phyloP scores from a whole-genome alignment of 1,284 basidiomycete species.

The Coniophora puteana region DNA sequence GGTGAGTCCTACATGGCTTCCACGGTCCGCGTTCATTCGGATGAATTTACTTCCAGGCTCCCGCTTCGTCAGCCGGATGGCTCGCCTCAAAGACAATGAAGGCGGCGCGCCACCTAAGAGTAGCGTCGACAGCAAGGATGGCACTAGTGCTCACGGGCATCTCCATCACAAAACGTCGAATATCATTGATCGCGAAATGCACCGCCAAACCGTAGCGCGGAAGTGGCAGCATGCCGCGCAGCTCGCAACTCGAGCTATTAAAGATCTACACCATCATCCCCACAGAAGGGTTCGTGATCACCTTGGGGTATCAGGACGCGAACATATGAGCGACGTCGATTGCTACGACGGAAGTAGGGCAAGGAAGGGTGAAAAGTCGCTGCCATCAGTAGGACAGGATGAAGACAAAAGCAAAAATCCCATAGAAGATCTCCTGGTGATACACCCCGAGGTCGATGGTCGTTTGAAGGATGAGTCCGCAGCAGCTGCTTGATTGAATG shows the following conservation, averaged over 20 bases:
- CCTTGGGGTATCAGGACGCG: conserved; percentile 54
- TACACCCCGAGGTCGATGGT: conserved; percentile 71
- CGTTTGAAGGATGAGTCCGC: conserved; percentile 66
- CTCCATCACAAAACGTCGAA: conserved; percentile 38
- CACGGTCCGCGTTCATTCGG: not conserved
- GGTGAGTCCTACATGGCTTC: conserved; percentile 43
- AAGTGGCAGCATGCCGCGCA: conserved; percentile 51
- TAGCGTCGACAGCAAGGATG: conserved; percentile 8
- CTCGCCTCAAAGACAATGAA: conserved; percentile 34
- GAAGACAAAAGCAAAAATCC: conserved; percentile 25
- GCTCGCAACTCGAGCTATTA: conserved; percentile 41
- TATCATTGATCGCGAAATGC: conserved; percentile 18
- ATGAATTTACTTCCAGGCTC: conserved; percentile 41
- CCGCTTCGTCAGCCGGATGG: conserved; percentile 63
- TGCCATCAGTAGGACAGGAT: too few species aligned
- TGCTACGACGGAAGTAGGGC: conserved; percentile 59
- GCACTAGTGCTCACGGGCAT: conserved; percentile 40
- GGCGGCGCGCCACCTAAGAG: too few species aligned
- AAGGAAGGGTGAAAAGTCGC: conserved; percentile 18
- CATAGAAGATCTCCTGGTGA: conserved; percentile 56
- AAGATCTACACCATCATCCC: conserved; percentile 42
- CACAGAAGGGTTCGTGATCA: conserved; percentile 63
- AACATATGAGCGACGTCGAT: conserved; percentile 80
- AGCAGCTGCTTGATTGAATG: conserved; percentile 15
- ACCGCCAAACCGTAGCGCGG: conserved; percentile 24